These are phyloP conservation scores for Umbelopsis sp. DNA, from an alignment of 192 early-diverging fungal genomes.

Conservation along the genomic window DNA sequence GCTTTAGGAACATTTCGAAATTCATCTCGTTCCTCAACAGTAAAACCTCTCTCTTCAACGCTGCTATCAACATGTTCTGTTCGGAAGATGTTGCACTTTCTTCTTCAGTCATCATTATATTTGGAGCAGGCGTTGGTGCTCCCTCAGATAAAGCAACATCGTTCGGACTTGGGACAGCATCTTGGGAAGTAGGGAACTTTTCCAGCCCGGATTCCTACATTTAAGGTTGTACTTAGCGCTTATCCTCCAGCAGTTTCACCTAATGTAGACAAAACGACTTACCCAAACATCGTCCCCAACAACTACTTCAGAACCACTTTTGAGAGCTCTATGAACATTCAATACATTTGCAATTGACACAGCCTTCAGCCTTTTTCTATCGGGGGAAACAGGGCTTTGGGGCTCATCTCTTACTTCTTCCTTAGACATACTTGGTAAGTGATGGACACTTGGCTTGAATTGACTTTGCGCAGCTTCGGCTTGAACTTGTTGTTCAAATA, in stretches of 20 bases:
- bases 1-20: constrained; percentile 63
- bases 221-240: background rate
- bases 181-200: background rate
- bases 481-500: constrained; percentile 29
- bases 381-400: background rate
- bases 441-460: background rate
- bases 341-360: constrained; percentile 41
- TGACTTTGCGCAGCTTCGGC: constrained; percentile 4
- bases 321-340: constrained; percentile 42
- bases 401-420: background rate
- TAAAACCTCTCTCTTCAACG: constrained; percentile 55
- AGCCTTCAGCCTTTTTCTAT: background rate
- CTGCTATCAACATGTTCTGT: constrained; percentile 35
- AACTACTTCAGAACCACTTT: constrained; percentile 46
- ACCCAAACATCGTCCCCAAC: constrained; percentile 46
- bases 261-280: background rate
- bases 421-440: background rate
- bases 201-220: constrained; percentile 27
- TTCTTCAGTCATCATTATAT: constrained; percentile 7
- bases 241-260: background rate
- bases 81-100: constrained; percentile 23
- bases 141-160: background rate
- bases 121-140: constrained; percentile 6
- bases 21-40: constrained; percentile 60
- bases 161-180: background rate